A percentile compares a stretch with the other conserved stretches of the same genome.
Conservation (phyloP, 352 stramenopile species). For the Saprolegnia parasitica region DNA sequence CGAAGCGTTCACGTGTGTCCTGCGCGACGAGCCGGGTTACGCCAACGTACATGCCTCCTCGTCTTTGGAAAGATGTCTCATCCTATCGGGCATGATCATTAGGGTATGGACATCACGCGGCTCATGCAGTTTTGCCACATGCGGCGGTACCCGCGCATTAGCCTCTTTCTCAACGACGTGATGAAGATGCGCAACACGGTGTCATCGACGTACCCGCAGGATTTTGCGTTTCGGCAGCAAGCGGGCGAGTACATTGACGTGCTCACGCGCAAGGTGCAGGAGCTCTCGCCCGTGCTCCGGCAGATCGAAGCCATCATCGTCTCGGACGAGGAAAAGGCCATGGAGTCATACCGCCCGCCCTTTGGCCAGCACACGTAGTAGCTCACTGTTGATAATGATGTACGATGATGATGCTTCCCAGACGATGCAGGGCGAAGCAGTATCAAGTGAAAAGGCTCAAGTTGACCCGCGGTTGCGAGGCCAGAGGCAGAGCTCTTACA, state of each 20-base stretch:
- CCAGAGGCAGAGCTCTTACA: too few species aligned
- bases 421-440: too few species aligned
- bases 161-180: slow-evolving; percentile 16
- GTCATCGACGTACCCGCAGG: not conserved
- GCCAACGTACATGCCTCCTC: not conserved
- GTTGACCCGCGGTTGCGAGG: too few species aligned
- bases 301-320: slow-evolving; percentile 19
- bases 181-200: slow-evolving; percentile 14
- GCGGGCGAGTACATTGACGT: slow-evolving; percentile 4
- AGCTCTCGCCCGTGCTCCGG: not conserved
- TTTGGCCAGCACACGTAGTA: too few species aligned
- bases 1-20: not conserved
- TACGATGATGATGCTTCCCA: too few species aligned
- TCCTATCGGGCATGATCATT: too few species aligned
- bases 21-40: slow-evolving; percentile 11
- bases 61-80: too few species aligned
- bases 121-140: slow-evolving; percentile 6
- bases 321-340: not conserved
- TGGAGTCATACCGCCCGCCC: not conserved
- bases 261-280: not conserved
- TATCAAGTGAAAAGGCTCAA: too few species aligned
- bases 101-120: slow-evolving; percentile 23
- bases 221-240: slow-evolving; percentile 1
- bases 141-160: slow-evolving; percentile 19
- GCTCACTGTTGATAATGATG: too few species aligned